Evolutionary conservation across 78 protist genomes (phyloP), one percentile per base, ranked within the genome.

Genomic region (Acrasis kona): DNA sequence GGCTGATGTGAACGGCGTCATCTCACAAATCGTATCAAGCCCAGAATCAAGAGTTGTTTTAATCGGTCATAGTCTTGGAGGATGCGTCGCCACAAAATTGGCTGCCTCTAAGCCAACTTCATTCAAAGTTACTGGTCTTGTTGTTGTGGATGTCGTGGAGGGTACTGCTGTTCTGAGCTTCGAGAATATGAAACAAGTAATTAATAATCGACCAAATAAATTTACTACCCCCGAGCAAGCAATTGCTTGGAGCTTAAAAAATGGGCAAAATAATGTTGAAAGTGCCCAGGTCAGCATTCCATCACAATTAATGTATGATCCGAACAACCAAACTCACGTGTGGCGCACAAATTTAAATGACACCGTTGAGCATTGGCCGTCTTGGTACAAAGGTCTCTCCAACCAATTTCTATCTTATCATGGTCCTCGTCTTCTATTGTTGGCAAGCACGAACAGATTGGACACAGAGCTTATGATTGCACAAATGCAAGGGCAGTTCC

Each of bases 401-500:
- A 70, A 73, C 32, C 65, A 39, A 2, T 92, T 92, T 42, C 50
- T 92, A 19, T 27, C 76, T 3, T 1, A 29, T 30, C 3, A 10
- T 7, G 70, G 32, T 29, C 80, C 70, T 12, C 87, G 87, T 41
- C 39, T 89, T 73, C 80, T 92, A 5, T 65, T 92, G 19, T 39
- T 89, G 5, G 93, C 93, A 2, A 87, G 86, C 5, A 76, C 91
- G 6, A 94, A 92, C 79, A 74, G 93, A 27, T 67, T 92, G 39
- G 96, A 92, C 81, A 78, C 27, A n/a, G 89, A 70, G 40, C 70
- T 92, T 73, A 89, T 80, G 12, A 78, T 89, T 39, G 94, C 82
- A 10, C 96, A 92, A 42, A 92, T 92, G 96, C 93, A 89, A 70
- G 96, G 96, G 27, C 80, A 79, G 58, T 92, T 90, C 78, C 93